Percentiles rank a stretch among this genome's conserved stretches.
phyloP scores from a whole-genome alignment of 331 rosid species.

The Pyracantha coccinea region DNA sequence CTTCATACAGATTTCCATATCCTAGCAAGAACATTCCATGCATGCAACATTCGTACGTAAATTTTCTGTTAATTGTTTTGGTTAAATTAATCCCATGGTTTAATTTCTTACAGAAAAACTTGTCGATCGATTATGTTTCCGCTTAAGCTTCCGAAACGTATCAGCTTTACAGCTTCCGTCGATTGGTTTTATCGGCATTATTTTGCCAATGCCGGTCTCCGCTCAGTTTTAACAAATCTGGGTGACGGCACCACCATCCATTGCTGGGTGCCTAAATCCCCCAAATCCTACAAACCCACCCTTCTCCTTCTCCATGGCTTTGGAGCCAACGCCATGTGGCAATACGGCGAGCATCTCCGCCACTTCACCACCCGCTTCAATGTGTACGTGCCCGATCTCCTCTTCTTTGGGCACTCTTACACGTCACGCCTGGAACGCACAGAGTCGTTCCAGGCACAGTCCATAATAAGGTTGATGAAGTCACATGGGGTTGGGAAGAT shows the following conservation, averaged over 20 bases:
- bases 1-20: not conserved
- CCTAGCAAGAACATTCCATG: not conserved
- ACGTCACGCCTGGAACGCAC: conserved; percentile 41
- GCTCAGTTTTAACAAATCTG: conserved; percentile 33
- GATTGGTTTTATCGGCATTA: conserved; percentile 51
- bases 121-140: not conserved
- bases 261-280: conserved; percentile 61
- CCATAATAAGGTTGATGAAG: conserved; percentile 48
- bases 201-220: conserved; percentile 52
- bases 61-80: not conserved
- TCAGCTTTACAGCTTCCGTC: conserved; percentile 53
- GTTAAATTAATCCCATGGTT: not conserved
- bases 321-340: conserved; percentile 86
- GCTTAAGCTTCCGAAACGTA: not conserved
- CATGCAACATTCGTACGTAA: not conserved
- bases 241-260: conserved; percentile 62
- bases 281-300: conserved; percentile 27
- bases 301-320: conserved; percentile 65
- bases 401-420: conserved; percentile 61
- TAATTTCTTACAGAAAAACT: not conserved
- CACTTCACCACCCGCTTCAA: conserved; percentile 37
- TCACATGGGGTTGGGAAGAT: conserved; percentile 29
- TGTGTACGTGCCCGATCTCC: conserved; percentile 63
- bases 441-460: conserved; percentile 52
- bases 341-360: conserved; percentile 47